These are phyloP conservation scores for Nothomitra cinnamomea DNA, from an alignment of 2,329 filamentous ascomycete genomes.

Conservation along the genomic window DNA sequence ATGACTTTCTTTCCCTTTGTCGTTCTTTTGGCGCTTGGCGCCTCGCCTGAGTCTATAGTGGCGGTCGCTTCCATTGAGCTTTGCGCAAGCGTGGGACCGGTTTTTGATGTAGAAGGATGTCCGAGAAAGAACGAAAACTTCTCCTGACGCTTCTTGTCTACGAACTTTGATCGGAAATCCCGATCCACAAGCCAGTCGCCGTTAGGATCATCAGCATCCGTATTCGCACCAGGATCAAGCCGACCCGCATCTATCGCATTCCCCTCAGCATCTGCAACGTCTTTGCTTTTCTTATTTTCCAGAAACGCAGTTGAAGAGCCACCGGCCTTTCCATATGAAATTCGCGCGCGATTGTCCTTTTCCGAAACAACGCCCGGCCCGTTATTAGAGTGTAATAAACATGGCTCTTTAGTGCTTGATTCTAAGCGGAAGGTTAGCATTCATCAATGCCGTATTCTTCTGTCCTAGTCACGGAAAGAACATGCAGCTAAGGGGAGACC, in stretches of 20 bases:
- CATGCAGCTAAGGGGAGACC: no score
- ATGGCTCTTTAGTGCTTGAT: no score
- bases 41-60: neutral
- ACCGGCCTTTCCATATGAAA: neutral
- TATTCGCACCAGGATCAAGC: neutral
- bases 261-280: neutral
- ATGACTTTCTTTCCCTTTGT: neutral
- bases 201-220: neutral
- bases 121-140: neutral
- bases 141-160: neutral
- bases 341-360: neutral
- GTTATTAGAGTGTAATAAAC: no score
- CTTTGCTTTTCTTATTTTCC: neutral
- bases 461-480: no score
- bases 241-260: neutral
- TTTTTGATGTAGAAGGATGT: constrained; percentile 1
- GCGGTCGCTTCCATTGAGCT: constrained; percentile 1
- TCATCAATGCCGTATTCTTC: no score
- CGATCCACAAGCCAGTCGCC: constrained; percentile 2
- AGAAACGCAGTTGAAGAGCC: neutral
- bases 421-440: no score
- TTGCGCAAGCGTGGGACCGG: neutral
- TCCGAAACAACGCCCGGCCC: neutral
- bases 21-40: neutral
- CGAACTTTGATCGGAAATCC: constrained; percentile 3